phyloP scores from a whole-genome alignment of 2,329 filamentous ascomycete species.

The Phyllosticta citrichinensis region DNA sequence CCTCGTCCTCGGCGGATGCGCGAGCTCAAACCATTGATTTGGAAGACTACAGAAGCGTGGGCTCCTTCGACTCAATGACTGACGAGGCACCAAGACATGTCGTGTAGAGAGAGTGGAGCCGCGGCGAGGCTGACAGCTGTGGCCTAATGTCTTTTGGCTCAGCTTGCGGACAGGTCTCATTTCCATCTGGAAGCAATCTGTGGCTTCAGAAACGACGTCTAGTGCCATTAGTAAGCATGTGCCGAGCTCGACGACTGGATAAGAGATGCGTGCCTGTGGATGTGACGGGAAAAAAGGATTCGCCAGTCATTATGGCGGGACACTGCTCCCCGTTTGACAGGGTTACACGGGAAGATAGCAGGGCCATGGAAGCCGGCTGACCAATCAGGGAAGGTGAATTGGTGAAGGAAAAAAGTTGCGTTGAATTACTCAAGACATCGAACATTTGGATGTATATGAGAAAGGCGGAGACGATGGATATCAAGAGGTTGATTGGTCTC shows the following conservation, averaged over 20 bases:
- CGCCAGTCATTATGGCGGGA: background rate
- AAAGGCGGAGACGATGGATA: background rate
- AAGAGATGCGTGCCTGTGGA: background rate
- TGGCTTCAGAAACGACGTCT: background rate
- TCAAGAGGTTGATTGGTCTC: background rate
- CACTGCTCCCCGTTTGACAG: background rate
- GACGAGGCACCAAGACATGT: background rate
- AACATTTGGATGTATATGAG: background rate
- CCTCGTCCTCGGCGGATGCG: background rate
- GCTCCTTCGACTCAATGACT: background rate
- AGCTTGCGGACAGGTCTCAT: background rate
- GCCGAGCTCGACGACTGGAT: background rate
- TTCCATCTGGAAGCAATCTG: background rate
- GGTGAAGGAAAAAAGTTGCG: background rate
- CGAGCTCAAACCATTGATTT: background rate
- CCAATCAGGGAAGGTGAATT: background rate
- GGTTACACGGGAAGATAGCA: background rate
- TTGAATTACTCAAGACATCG: background rate
- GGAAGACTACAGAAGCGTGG: background rate
- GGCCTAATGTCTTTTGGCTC: background rate
- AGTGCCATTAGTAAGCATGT: background rate
- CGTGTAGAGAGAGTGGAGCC: background rate
- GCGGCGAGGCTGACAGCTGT: background rate
- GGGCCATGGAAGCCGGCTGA: background rate
- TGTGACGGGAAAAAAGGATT: background rate